phyloP scores from a whole-genome alignment of 2,329 filamentous ascomycete genomes.

The Furcasterigmium sp. region DNA sequence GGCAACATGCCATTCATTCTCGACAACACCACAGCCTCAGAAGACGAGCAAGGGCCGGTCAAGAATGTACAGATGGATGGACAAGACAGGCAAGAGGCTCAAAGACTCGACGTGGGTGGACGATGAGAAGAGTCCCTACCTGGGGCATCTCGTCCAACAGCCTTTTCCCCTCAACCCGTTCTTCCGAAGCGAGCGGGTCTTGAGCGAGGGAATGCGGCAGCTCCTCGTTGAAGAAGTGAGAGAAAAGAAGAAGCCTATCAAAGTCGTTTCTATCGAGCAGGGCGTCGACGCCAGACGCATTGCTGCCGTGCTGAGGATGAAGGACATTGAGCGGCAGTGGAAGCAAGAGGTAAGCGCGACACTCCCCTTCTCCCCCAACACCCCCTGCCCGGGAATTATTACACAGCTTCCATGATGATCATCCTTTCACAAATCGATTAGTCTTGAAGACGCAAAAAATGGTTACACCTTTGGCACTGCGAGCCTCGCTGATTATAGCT shows the following conservation, averaged over 20 bases:
- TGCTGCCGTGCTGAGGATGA: slow-evolving; percentile 78
- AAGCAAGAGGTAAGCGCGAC: slow-evolving; percentile 59
- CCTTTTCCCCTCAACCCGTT: slow-evolving; percentile 72
- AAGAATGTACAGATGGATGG: slow-evolving; percentile 31
- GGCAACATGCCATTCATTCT: slow-evolving; percentile 22
- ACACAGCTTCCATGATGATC: slow-evolving; percentile 44
- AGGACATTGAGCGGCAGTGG: slow-evolving; percentile 81
- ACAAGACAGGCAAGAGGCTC: no score
- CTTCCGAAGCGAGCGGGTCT: slow-evolving; percentile 67
- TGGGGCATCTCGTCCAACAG: no score
- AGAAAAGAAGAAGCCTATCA: slow-evolving; percentile 60
- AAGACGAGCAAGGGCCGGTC: slow-evolving; percentile 31
- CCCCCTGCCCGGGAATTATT: no score
- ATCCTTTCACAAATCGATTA: slow-evolving; percentile 83
- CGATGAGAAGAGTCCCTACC: no score
- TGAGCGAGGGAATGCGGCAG: slow-evolving; percentile 68
- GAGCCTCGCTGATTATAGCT: slow-evolving; percentile 62
- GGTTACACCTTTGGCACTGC: slow-evolving; percentile 79
- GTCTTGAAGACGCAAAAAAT: slow-evolving; percentile 95
- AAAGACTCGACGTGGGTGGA: no score
- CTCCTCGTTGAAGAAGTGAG: slow-evolving; percentile 68
- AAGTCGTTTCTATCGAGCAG: slow-evolving; percentile 70
- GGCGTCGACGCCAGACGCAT: slow-evolving; percentile 79
- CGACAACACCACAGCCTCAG: slow-evolving; percentile 30
- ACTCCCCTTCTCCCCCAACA: slow-evolving; percentile 1